These are phyloP conservation scores for Botryotinia calthae DNA, from an alignment of 2,329 filamentous ascomycete species.

Conservation along the genomic window DNA sequence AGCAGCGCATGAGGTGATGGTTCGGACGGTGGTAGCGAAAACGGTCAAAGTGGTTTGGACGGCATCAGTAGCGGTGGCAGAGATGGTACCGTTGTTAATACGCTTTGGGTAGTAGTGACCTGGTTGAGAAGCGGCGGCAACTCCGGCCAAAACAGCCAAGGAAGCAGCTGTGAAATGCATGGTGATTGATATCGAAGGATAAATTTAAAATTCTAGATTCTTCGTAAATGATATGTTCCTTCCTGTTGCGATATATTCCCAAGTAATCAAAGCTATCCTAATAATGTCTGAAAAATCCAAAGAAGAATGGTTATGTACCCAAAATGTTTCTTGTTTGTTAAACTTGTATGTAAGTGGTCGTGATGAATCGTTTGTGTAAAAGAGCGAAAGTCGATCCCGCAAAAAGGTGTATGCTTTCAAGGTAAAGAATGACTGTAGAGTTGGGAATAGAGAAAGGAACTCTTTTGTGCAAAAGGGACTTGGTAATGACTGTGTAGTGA, in stretches of 20 bases:
- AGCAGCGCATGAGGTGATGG: constrained; percentile 42
- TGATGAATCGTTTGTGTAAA: constrained; percentile 19
- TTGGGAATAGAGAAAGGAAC: constrained; percentile 32
- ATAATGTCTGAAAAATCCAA: constrained; percentile 14
- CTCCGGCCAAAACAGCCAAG: constrained; percentile 39
- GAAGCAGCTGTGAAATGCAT: constrained; percentile 37
- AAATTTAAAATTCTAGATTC: constrained; percentile 11
- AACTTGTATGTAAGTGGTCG: neutral
- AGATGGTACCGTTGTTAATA: constrained; percentile 26
- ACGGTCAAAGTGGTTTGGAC: constrained; percentile 44
- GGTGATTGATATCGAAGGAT: constrained; percentile 25
- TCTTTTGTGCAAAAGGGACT: constrained; percentile 16
- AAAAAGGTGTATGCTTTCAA: constrained; percentile 27
- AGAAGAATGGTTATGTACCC: constrained; percentile 11
- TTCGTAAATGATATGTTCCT: constrained; percentile 21
- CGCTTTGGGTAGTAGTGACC: constrained; percentile 36
- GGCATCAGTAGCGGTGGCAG: constrained; percentile 19
- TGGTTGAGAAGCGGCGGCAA: constrained; percentile 32
- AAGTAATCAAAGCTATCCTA: constrained; percentile 33
- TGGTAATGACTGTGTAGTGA: constrained; percentile 23
- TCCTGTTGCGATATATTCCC: constrained; percentile 22
- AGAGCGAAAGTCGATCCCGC: constrained; percentile 40
- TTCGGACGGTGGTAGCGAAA: constrained; percentile 40
- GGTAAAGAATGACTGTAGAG: constrained; percentile 38
- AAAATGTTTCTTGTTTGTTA: neutral